These are phyloP conservation scores for Penicillium flavigenum DNA, from an alignment of 495 filamentous ascomycete species.

Conservation along the genomic window DNA sequence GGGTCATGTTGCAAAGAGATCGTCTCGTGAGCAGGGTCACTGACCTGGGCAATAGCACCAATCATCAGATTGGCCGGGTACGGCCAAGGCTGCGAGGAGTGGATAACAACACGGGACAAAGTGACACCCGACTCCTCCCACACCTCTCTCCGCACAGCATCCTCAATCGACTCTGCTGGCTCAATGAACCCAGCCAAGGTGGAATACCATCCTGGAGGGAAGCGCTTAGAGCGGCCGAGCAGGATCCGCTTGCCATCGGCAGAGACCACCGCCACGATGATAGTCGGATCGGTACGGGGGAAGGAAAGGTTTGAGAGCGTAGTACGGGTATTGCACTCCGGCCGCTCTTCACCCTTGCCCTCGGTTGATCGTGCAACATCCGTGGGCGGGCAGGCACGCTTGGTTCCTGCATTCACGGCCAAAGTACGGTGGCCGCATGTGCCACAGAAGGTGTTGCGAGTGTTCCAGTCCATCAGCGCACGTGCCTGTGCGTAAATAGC, in stretches of 20 bases:
- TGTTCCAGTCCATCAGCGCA: conserved; percentile 92
- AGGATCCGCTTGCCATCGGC: conserved; percentile 71
- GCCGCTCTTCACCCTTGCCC: conserved; percentile 49
- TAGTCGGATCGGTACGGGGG: conserved; percentile 91
- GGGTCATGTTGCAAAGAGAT: conserved; percentile 84
- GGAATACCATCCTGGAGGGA: conserved; percentile 80
- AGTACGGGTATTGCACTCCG: conserved; percentile 68
- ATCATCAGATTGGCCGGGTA: conserved; percentile 94
- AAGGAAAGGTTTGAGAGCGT: conserved; percentile 77
- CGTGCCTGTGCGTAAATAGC: conserved; percentile 91
- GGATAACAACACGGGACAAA: conserved; percentile 84
- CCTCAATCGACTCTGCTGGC: conserved; percentile 91
- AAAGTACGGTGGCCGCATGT: conserved; percentile 82
- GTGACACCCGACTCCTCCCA: conserved; percentile 92
- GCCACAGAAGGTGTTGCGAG: conserved; percentile 86
- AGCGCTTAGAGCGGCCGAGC: conserved; percentile 81
- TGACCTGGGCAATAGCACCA: conserved; percentile 80
- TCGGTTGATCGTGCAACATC: conserved; percentile 53
- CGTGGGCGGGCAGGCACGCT: conserved; percentile 81
- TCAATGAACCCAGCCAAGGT: conserved; percentile 95
- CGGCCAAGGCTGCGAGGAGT: conserved; percentile 90
- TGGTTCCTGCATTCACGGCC: conserved; percentile 84
- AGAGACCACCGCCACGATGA: conserved; percentile 90
- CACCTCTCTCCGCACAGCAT: conserved; percentile 90
- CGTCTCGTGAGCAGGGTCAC: conserved; percentile 71